Base-by-base conservation (phyloP, 805 yeast species). In the Zygoascus bituminiphila region DNA sequence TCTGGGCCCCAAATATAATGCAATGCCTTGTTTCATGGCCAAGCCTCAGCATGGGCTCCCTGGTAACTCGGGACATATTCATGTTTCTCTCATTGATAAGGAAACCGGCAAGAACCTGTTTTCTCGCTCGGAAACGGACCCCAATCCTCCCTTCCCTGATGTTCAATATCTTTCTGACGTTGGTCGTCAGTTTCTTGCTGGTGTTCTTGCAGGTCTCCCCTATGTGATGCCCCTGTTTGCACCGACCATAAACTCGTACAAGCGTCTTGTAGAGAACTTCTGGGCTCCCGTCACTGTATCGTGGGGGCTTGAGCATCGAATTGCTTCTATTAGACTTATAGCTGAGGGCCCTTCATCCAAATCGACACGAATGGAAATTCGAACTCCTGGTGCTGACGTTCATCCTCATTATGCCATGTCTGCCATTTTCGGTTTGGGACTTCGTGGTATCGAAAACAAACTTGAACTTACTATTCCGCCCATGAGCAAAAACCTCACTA, bases 321-420 rank as follows among this genome's bases (percentile, higher is more conserved):
- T 64, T 24, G 66, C 68, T 10, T 59, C 64, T 4, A 57, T 64
- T 38, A 57, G 68, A 6, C 54, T 64, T 12, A 64, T 64, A 31
- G 54, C 61, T 6, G 62, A 65, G 8, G 54, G 58, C 5, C 55
- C 58, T 19, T 42, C 59, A 1, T 52, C 60, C 4, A 57, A 56
- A 46, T 58, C 61, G 12, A 59, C 65, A 17, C 49, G 68, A 8
- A 53, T 64, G 20, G 68, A 64, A 44, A 58, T 64, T n/a, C 52
- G 68, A 29, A 62, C 65, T 21, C 68, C 68, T 2, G 68, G 68
- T 17, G 68, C 68, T n/a, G 68, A 64, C 45, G 60, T 64, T 9
- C 56, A 62, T 36, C 54, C 62, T n/a, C 67, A 64, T 46, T 63
- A 58, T 47, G 68, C 68, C 19, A 52, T 64, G 45, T 56, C 66